Evolutionary conservation across 2,329 filamentous ascomycete species (phyloP).

Genomic region (Ceratocystis papillata): DNA sequence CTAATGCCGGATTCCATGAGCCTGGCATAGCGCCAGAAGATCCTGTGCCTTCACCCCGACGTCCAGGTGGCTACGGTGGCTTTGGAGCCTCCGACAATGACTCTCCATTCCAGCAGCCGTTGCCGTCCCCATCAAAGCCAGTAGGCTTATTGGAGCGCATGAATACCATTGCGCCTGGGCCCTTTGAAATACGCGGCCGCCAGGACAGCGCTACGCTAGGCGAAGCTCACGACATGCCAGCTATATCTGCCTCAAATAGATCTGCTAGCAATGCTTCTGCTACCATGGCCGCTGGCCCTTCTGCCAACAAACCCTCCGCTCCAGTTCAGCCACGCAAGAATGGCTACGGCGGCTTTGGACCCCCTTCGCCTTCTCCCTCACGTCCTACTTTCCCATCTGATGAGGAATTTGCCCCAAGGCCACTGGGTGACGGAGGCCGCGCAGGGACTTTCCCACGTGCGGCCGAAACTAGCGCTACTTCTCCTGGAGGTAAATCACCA

Average conservation of each 20-base stretch:
- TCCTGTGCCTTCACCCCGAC: constrained; percentile 34
- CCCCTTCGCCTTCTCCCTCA: constrained; percentile 32
- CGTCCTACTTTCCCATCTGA: constrained; percentile 16
- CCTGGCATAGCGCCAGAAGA: constrained; percentile 38
- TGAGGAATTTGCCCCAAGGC: constrained; percentile 33
- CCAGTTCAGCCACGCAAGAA: constrained; percentile 36
- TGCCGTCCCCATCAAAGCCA: constrained; percentile 37
- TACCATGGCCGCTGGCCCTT: constrained; percentile 23
- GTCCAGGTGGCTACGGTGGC: constrained; percentile 42
- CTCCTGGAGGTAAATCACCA: background rate
- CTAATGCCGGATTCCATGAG: constrained; percentile 37
- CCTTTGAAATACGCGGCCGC: constrained; percentile 44
- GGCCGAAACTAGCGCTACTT: constrained; percentile 28
- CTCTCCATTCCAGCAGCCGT: constrained; percentile 37
- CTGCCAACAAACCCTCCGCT: constrained; percentile 30
- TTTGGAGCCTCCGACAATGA: constrained; percentile 33
- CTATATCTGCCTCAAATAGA: constrained; percentile 30
- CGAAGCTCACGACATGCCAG: constrained; percentile 24
- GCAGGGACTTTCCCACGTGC: constrained; percentile 45
- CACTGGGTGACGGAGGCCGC: constrained; percentile 35
- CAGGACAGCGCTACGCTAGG: constrained; percentile 27
- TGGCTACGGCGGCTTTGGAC: constrained; percentile 49
- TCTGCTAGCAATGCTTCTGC: constrained; percentile 29
- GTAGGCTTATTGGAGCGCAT: constrained; percentile 47
- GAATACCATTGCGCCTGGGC: constrained; percentile 55